Evolutionary conservation across 805 yeast species (phyloP).

Genomic region (Wickerhamomyces strasburgensis): DNA sequence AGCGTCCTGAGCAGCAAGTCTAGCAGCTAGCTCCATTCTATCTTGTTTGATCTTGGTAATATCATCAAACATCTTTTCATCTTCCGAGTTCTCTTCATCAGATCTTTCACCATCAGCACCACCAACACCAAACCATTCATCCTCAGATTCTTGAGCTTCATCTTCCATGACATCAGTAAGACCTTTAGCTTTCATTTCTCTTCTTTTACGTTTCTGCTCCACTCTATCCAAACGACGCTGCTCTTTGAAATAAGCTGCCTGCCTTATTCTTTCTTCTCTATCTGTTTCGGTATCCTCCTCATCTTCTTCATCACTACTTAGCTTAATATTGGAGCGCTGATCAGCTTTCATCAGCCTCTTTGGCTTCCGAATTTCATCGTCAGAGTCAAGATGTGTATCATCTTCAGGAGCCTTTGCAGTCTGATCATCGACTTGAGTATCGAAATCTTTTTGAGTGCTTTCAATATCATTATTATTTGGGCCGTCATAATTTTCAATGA

Average conservation of each 20-base stretch:
- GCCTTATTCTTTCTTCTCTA: constrained; percentile 14
- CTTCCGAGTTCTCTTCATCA: constrained; percentile 62
- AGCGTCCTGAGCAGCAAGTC: constrained; percentile 55
- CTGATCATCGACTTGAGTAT: background rate
- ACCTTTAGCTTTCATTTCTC: constrained; percentile 56
- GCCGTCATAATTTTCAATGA: background rate
- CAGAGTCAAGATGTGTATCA: constrained; percentile 4
- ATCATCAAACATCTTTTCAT: constrained; percentile 76
- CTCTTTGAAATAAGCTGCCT: constrained; percentile 17
- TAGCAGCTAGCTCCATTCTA: constrained; percentile 52
- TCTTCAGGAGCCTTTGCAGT: constrained; percentile 10
- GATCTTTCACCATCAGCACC: constrained; percentile 57
- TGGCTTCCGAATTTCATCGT: constrained; percentile 19
- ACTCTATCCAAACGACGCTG: constrained; percentile 23
- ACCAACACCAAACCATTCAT: constrained; percentile 81
- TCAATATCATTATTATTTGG: background rate
- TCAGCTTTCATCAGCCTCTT: constrained; percentile 20
- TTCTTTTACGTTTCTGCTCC: constrained; percentile 29
- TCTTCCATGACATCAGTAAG: constrained; percentile 60
- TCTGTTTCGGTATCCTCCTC: constrained; percentile 21
- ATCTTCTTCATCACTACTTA: constrained; percentile 23
- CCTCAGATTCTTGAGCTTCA: constrained; percentile 86
- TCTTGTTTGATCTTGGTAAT: constrained; percentile 50
- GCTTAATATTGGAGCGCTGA: constrained; percentile 14
- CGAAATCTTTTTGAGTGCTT: constrained; percentile 3